Base-by-base conservation (phyloP, 495 filamentous ascomycete genomes). In the Penicillium parvum region DNA sequence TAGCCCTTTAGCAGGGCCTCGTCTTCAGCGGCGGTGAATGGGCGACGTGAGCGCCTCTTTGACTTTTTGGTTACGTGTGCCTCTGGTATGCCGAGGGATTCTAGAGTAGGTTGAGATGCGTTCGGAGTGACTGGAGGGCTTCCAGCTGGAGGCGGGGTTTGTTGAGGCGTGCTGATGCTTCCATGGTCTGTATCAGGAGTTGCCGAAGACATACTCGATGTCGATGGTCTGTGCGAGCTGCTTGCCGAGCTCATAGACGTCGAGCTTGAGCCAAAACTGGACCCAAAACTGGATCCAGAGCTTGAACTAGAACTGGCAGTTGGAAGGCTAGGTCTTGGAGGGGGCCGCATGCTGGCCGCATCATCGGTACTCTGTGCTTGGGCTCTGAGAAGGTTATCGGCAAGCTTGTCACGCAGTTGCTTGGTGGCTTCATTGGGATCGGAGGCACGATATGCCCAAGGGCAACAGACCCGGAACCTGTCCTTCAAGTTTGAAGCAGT, bases 401-500 rank as follows among this genome's bases (percentile, higher is more conserved):
- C 57, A 9, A 73, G 63, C 11, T 60, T 63, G 21, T 67, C 63
- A 38, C 59, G 66, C 2, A 71, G 39, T 47, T 67, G 55, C 41
- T 64, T 71, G 0, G 65, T 72, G 11, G 74, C 72, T 60, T 74
- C 69, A 34, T 70, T 68, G 4, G 73, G 69, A 39, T 72, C 68
- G 35, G 63, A 56, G 3, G 68, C 56, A 16, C 63, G 63, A 37
- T 73, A 73, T 3, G 68, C 69, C 68, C 65, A 69, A 0, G 88
- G 88, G 55, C 83, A 88, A 58, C 84, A 87, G 4, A 86, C 86
- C 22, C 85, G 76, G 52, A 89, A 90, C 16, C 84, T 77, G 61
- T 96, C 89, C 68, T 95, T 96, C 45, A 96, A 62, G 56, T 96
- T 89, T 8, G 86, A 81, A 12, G 85, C 79, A 21, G 79, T 84